Conservation (phyloP, 2,329 filamentous ascomycete genomes). For the Phaeosphaeriaceae sp. region DNA sequence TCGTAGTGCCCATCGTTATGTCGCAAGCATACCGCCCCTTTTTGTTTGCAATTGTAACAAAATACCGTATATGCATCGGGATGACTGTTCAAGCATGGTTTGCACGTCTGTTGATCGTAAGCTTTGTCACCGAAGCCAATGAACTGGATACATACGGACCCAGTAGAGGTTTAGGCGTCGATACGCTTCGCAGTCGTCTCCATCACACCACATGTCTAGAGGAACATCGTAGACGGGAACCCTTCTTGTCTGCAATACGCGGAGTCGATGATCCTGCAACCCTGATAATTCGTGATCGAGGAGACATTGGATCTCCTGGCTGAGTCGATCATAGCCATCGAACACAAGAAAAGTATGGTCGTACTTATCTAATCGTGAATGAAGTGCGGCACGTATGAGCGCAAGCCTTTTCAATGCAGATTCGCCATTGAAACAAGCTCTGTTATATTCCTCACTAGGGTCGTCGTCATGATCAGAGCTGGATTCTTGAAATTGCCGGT, state of each 20-base stretch:
- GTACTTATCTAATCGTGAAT: not conserved
- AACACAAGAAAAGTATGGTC: not conserved
- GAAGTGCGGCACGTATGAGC: not conserved
- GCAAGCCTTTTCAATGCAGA: not conserved
- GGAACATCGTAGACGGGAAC: not conserved
- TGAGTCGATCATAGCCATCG: constrained; percentile 1
- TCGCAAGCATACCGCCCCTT: not conserved
- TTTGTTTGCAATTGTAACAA: not conserved
- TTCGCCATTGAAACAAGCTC: not conserved
- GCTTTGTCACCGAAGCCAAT: not conserved
- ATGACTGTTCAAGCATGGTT: not conserved
- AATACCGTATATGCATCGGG: not conserved
- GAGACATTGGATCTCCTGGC: not conserved
- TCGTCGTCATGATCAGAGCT: not conserved
- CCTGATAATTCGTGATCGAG: not conserved
- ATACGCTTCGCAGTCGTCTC: not conserved
- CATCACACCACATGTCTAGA: not conserved
- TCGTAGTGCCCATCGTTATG: not conserved
- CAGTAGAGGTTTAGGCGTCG: not conserved
- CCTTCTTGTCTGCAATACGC: not conserved
- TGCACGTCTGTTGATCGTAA: not conserved
- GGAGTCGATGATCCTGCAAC: not conserved
- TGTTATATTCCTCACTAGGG: not conserved
- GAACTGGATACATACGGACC: not conserved
- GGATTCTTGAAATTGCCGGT: not conserved